Conservation (phyloP, 148 eudicot species). For the Silene conica region DNA sequence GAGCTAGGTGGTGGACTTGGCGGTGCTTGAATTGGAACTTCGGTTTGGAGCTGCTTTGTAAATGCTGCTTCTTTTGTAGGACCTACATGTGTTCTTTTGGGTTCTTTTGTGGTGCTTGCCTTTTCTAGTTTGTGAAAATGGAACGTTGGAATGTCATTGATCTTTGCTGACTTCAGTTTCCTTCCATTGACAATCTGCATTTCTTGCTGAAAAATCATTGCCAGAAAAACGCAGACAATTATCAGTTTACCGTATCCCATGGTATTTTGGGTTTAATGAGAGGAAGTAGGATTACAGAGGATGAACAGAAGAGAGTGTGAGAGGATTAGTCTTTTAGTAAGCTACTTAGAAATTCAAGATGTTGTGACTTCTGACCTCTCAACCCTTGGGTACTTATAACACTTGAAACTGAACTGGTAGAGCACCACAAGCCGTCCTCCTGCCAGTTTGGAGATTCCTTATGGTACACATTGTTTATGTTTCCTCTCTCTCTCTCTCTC, state of each 20-base stretch:
- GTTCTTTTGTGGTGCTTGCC: conserved; percentile 1
- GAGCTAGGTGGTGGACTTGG: conserved; percentile 17
- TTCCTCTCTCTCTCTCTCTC: no score
- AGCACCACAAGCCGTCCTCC: conserved; percentile 16
- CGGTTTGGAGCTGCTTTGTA: conserved; percentile 12
- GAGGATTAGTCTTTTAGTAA: conserved; percentile 6
- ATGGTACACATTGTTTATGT: conserved; percentile 1
- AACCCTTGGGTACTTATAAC: conserved; percentile 36
- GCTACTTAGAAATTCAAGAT: conserved; percentile 15
- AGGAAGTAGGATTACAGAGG: background rate
- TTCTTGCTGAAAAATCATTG: conserved; percentile 24
- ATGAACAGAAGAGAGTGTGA: conserved; percentile 10
- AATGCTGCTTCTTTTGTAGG: background rate
- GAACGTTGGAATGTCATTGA: conserved; percentile 22
- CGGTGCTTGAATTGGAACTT: conserved; percentile 21
- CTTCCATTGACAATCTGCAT: conserved; percentile 36
- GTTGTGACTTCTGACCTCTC: conserved; percentile 17
- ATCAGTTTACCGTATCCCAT: conserved; percentile 26
- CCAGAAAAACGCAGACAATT: conserved; percentile 27
- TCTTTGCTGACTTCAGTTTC: conserved; percentile 19
- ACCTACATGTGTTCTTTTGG: conserved; percentile 1
- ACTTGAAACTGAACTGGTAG: conserved; percentile 6
- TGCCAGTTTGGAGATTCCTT: conserved; percentile 34
- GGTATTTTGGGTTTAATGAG: conserved; percentile 6
- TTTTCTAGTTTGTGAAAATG: conserved; percentile 18